phyloP scores from a whole-genome alignment of 78 protist species.

The Chrysochromulina parva region DNA sequence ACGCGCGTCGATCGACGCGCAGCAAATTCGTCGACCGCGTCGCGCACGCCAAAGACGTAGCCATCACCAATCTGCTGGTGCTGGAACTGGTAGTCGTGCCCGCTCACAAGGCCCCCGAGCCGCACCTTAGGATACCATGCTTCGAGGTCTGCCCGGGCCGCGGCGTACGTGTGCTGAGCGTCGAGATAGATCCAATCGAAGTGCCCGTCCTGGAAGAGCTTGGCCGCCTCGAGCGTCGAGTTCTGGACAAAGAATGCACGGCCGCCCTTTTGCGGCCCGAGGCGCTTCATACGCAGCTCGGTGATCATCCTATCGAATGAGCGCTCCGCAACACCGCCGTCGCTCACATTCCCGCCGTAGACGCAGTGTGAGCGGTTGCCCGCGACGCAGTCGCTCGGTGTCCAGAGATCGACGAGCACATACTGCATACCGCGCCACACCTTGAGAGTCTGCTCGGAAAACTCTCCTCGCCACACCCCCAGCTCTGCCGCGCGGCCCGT shows the following conservation, averaged over 20 bases:
- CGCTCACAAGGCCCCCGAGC: background rate
- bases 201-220: background rate
- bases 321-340: background rate
- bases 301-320: too few species aligned
- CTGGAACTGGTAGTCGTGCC: constrained; percentile 9
- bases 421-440: background rate
- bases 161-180: background rate
- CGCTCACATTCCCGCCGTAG: too few species aligned
- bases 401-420: background rate
- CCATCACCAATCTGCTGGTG: background rate
- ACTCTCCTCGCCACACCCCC: background rate
- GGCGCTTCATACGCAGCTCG: too few species aligned
- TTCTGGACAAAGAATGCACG: background rate
- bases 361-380: background rate
- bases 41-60: background rate
- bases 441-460: background rate
- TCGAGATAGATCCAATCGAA: background rate
- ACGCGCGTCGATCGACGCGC: background rate
- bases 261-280: background rate
- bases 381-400: background rate
- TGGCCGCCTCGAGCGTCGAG: background rate
- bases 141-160: background rate
- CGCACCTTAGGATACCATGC: constrained; percentile 5
- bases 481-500: background rate
- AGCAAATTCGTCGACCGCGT: background rate